Conservation (phyloP, 495 filamentous ascomycete genomes). For the Apodospora peruviana region DNA sequence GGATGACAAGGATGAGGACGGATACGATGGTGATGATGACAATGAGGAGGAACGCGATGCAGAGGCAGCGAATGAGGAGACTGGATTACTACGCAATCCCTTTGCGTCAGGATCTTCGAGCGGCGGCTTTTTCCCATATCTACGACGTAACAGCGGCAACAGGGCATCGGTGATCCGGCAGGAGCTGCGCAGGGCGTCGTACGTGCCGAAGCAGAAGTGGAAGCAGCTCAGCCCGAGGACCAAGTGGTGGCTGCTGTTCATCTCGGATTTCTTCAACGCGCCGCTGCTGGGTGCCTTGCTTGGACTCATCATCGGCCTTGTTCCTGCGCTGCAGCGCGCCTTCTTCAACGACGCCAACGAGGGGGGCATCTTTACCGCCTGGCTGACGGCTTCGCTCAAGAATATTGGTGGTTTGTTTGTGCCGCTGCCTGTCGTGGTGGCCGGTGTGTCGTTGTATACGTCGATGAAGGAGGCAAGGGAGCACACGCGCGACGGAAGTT, state of each 20-base stretch:
- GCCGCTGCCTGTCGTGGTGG: conserved; percentile 63
- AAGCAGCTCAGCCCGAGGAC: conserved; percentile 30
- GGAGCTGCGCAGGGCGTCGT: conserved; percentile 10
- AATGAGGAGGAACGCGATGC: not conserved
- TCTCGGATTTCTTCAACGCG: conserved; percentile 56
- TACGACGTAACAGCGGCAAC: no score
- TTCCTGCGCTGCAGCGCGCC: conserved; percentile 54
- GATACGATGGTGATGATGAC: not conserved
- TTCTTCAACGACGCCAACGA: conserved; percentile 60
- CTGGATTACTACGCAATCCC: conserved; percentile 4
- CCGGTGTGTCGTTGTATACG: conserved; percentile 57
- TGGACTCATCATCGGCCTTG: conserved; percentile 57
- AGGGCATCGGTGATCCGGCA: conserved; percentile 7
- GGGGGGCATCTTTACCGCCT: conserved; percentile 67
- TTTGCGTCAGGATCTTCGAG: not conserved
- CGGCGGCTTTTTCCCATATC: conserved; percentile 8
- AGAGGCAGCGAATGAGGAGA: conserved; percentile 10
- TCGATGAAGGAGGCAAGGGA: conserved; percentile 38
- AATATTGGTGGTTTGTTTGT: conserved; percentile 69
- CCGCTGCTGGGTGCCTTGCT: conserved; percentile 60
- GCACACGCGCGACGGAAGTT: not conserved
- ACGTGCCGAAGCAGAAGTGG: conserved; percentile 14
- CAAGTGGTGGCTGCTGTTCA: conserved; percentile 29
- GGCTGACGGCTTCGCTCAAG: conserved; percentile 61
- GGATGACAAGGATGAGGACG: conserved; percentile 13